A percentile compares a stretch with the other conserved stretches of the same genome.
These are phyloP conservation scores for Fomitopsis schrenkii DNA, from an alignment of 1,284 basidiomycete species.

Conservation along the genomic window DNA sequence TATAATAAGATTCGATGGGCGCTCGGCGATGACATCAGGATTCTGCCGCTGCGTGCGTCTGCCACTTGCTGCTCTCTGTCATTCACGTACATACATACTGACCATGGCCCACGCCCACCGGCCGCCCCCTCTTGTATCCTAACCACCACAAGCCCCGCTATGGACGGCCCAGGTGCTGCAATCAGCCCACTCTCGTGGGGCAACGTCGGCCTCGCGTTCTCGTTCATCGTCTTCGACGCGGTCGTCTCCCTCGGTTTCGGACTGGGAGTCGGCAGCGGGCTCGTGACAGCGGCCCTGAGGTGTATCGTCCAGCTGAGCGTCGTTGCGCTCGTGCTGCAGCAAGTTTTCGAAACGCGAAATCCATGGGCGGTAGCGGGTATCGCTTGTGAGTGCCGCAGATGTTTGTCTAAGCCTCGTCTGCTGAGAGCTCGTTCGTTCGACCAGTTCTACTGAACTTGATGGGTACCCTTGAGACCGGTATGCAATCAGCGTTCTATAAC, in stretches of 20 bases:
- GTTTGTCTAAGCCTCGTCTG: background rate
- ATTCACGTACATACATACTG: background rate
- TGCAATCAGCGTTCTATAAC: background rate
- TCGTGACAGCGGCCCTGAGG: constrained; percentile 66
- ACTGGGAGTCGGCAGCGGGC: constrained; percentile 65
- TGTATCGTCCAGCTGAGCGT: constrained; percentile 76
- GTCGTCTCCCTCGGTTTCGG: constrained; percentile 58
- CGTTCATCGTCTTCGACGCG: constrained; percentile 67
- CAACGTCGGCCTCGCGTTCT: constrained; percentile 71
- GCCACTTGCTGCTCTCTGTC: background rate
- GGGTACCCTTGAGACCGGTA: constrained; percentile 67
- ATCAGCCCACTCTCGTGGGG: constrained; percentile 48
- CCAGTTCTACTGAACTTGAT: constrained; percentile 67
- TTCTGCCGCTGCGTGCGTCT: background rate
- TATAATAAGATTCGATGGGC: background rate
- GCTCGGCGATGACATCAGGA: background rate
- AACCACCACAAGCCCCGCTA: background rate
- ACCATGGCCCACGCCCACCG: background rate
- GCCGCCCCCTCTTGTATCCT: background rate
- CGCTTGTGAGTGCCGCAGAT: constrained; percentile 44
- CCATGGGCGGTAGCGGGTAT: constrained; percentile 74
- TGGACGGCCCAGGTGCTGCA: constrained; percentile 14
- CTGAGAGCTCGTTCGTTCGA: background rate
- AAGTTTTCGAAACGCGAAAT: constrained; percentile 72
- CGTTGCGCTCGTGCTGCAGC: constrained; percentile 66